These are phyloP conservation scores for Phaeotremella skinneri DNA, from an alignment of 768 basidiomycete genomes.

Conservation along the genomic window DNA sequence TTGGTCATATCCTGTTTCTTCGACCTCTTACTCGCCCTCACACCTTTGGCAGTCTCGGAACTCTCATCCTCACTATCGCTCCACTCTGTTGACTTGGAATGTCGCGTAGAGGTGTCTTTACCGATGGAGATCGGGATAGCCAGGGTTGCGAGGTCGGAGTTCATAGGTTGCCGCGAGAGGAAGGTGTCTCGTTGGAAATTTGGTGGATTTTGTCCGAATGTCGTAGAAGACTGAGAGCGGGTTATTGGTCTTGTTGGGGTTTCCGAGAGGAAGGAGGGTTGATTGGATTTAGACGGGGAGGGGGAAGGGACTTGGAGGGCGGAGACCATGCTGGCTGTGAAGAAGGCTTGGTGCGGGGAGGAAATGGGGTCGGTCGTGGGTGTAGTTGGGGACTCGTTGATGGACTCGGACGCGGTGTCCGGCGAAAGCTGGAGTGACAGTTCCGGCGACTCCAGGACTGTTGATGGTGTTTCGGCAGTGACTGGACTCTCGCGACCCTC, in stretches of 20 bases:
- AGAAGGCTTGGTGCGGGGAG: neutral
- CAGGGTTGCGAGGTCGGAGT: neutral
- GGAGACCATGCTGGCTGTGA: neutral
- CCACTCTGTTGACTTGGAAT: slow-evolving; percentile 15
- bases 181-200: neutral
- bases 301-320: neutral
- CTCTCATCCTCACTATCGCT: slow-evolving; percentile 31
- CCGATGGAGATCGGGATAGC: neutral
- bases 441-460: neutral
- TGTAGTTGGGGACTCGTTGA: neutral
- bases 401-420: neutral
- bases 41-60: neutral
- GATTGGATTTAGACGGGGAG: too few relatives aligned
- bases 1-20: neutral
- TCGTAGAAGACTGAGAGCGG: neutral
- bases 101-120: neutral
- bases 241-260: neutral
- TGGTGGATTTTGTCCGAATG: neutral
- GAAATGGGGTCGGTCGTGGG: neutral
- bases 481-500: slow-evolving; percentile 23
- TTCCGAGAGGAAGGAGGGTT: neutral
- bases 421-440: neutral
- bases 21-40: slow-evolving; percentile 17
- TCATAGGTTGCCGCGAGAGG: neutral
- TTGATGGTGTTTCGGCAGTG: neutral